Evolutionary conservation across 345 rosid genomes (phyloP), one percentile per base, ranked within the genome.

Genomic region (Aquilaria malaccensis): DNA sequence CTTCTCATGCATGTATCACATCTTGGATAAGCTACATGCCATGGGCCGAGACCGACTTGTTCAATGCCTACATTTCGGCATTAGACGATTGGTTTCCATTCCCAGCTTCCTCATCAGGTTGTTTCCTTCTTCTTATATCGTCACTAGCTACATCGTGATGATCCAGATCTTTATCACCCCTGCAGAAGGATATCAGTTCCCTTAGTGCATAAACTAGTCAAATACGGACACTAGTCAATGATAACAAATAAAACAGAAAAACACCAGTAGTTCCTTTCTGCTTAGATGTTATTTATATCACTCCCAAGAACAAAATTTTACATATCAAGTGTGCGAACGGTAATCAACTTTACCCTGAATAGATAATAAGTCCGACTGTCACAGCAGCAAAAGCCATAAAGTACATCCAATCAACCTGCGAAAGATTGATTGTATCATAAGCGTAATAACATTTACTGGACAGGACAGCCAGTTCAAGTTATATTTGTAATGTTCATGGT

Each of bases 351-450:
- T 76, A 86, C 96, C 84, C 77, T 0, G 97, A 88, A 74, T 94
- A 94, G 66, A 88, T 73, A 67, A 86, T 15, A 45, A 94, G 83
- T 56, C 96, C 97, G 33, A 71, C 52, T 49, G 76, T 68, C 52
- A 92, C 95, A 60, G 82, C 87, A 63, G 78, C 90, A 67, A 94
- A 90, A 50, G 99, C 90, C 65, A 88, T 51, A 64, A 72, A 94
- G 77, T 94, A 94, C 81, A 83, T 83, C 97, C 92, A 90, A 70
- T 94, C 99, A 29, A 86, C 84, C 94, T 84, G 62, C 31, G 56
- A 49, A 60, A 45, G 47, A 60, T 15, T 60, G 62, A 7, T 58
- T 22, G 43, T 5, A 52, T 65, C 56, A 47, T 47, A 56, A 56
- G 43, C 14, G 33, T 41, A 60, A 60, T 54, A 22, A 37, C 43